Percentiles rank a stretch among this genome's conserved stretches.
Conservation (phyloP, 768 basidiomycete genomes). For the Pleurotus giganteus region DNA sequence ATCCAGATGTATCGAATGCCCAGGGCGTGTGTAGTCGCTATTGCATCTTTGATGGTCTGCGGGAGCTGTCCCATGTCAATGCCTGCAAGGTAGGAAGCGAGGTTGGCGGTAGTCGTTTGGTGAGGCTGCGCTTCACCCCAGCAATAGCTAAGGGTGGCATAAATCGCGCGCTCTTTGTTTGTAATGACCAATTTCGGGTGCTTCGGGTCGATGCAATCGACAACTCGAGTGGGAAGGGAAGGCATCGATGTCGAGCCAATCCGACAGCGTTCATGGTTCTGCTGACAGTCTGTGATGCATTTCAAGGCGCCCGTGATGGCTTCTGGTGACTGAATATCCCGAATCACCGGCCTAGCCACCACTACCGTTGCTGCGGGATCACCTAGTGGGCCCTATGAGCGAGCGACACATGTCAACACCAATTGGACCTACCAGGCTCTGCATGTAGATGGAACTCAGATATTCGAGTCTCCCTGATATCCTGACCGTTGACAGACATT, state of each 20-base stretch:
- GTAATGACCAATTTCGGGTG: background rate
- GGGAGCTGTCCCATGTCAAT: background rate
- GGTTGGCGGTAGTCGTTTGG: background rate
- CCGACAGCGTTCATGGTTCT: background rate
- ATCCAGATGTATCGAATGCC: background rate
- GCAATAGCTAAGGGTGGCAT: background rate
- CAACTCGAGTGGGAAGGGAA: background rate
- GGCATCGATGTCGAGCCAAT: background rate
- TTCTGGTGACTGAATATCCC: background rate
- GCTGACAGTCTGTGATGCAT: background rate
- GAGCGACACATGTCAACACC: too few relatives aligned
- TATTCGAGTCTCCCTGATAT: background rate
- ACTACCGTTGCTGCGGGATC: too few relatives aligned
- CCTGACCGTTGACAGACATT: background rate
- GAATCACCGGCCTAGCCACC: too few relatives aligned
- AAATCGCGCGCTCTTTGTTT: background rate
- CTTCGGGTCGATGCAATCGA: background rate
- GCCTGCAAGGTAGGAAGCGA: background rate
- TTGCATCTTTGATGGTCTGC: constrained; percentile 3
- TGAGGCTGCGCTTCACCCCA: background rate
- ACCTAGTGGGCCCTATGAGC: too few relatives aligned
- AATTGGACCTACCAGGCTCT: background rate
- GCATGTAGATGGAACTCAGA: background rate
- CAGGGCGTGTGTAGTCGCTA: background rate
- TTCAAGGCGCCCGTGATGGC: background rate